A percentile compares a stretch with the other conserved stretches of the same genome.
Evolutionary conservation across 148 eudicot genomes (phyloP).

Genomic region (Rhododendron mucronatum): DNA sequence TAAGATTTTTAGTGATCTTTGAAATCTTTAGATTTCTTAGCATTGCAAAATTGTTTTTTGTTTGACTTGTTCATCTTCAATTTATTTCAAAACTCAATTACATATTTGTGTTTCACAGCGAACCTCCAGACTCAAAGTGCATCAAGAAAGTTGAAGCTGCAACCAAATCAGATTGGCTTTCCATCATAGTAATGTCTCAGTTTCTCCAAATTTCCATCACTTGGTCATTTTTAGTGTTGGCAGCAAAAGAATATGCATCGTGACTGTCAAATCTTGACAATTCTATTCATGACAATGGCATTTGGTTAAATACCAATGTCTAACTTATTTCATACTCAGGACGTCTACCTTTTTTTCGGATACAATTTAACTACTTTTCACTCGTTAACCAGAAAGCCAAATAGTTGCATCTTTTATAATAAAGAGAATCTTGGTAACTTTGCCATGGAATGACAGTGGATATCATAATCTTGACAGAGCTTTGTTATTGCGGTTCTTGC

Average conservation of each 20-base stretch:
- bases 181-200: conserved; percentile 57
- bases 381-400: neutral
- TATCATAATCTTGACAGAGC: conserved; percentile 46
- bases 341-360: neutral
- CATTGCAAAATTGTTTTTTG: neutral
- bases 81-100: neutral
- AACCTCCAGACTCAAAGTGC: conserved; percentile 69
- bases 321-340: neutral
- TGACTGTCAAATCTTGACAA: neutral
- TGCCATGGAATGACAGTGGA: conserved; percentile 11
- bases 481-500: conserved; percentile 69
- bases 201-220: neutral
- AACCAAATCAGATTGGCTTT: conserved; percentile 58
- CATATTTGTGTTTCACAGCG: conserved; percentile 38
- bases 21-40: neutral
- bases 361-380: too few species aligned
- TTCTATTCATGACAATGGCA: neutral
- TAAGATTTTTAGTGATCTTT: neutral
- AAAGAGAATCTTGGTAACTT: neutral
- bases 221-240: neutral
- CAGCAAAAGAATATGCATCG: neutral
- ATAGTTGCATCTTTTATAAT: neutral
- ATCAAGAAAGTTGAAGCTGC: conserved; percentile 50
- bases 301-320: neutral
- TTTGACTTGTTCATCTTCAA: neutral